Evolutionary conservation across 345 rosid genomes (phyloP).

Genomic region (Sisymbrium irio): DNA sequence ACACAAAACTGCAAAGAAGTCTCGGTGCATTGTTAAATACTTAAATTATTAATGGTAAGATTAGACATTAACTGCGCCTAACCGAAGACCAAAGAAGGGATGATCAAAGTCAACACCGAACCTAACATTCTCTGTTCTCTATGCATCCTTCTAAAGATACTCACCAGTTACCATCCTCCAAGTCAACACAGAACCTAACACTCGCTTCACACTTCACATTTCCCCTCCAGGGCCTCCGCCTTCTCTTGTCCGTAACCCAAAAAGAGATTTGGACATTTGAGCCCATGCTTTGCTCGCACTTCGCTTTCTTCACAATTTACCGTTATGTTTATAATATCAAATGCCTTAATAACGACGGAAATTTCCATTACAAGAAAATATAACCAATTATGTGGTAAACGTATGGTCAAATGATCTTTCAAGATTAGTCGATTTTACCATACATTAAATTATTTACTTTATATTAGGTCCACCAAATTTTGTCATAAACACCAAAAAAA

Average conservation of each 20-base stretch:
- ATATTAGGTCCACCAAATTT: conserved; percentile 1
- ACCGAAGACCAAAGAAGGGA: conserved; percentile 14
- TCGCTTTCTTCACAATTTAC: not conserved
- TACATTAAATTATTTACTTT: not conserved
- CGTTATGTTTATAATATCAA: not conserved
- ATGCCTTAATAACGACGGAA: not conserved
- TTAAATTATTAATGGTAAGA: not conserved
- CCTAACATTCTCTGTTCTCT: conserved; percentile 26
- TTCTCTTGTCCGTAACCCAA: not conserved
- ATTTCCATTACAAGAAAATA: not conserved
- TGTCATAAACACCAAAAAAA: not conserved
- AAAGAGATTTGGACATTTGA: conserved; percentile 13
- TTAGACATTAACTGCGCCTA: conserved; percentile 27
- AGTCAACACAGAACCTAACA: too few relatives aligned
- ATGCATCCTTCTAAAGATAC: conserved; percentile 11
- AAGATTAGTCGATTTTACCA: not conserved
- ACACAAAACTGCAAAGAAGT: not conserved
- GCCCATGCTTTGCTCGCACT: conserved; percentile 25
- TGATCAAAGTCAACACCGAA: conserved; percentile 3
- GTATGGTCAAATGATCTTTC: not conserved
- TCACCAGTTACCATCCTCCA: not conserved
- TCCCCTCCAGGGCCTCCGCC: too few relatives aligned
- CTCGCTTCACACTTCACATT: not conserved
- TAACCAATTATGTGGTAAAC: not conserved
- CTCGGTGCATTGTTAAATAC: conserved; percentile 1